phyloP scores from a whole-genome alignment of 352 stramenopile genomes.

The Peronospora farinosa region DNA sequence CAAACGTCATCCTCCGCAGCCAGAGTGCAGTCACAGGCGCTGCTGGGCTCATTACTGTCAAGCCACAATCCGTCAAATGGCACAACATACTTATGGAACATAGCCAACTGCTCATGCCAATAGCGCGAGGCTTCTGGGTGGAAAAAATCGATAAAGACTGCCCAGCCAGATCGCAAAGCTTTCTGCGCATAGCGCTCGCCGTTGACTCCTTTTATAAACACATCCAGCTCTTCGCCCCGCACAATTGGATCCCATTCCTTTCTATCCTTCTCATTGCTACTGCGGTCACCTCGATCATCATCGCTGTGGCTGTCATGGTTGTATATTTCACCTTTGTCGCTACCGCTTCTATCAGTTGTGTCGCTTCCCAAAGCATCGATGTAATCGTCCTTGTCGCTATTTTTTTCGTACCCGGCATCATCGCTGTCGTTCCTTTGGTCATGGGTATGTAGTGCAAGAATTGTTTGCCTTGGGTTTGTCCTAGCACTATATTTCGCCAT shows the following conservation, averaged over 20 bases:
- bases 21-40: conserved; percentile 49
- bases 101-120: conserved; percentile 58
- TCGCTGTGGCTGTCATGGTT: background rate
- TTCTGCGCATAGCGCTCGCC: conserved; percentile 65
- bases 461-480: background rate
- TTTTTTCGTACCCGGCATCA: background rate
- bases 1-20: conserved; percentile 37
- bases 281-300: background rate
- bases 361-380: background rate
- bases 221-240: conserved; percentile 40
- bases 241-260: conserved; percentile 28
- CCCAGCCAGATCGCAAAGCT: conserved; percentile 54
- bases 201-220: conserved; percentile 74
- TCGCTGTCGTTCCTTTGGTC: background rate
- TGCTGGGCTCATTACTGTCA: conserved; percentile 76
- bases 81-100: conserved; percentile 53
- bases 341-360: background rate
- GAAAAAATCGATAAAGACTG: conserved; percentile 82
- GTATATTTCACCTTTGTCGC: background rate
- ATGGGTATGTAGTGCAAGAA: background rate
- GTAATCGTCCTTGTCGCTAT: background rate
- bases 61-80: conserved; percentile 83
- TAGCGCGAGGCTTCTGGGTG: conserved; percentile 62
- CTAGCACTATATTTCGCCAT: conserved; percentile 10
- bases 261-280: background rate